A percentile compares a stretch with the other conserved stretches of the same genome.
phyloP scores from a whole-genome alignment of 2,329 filamentous ascomycete species.

The Neonectria neomacrospora region DNA sequence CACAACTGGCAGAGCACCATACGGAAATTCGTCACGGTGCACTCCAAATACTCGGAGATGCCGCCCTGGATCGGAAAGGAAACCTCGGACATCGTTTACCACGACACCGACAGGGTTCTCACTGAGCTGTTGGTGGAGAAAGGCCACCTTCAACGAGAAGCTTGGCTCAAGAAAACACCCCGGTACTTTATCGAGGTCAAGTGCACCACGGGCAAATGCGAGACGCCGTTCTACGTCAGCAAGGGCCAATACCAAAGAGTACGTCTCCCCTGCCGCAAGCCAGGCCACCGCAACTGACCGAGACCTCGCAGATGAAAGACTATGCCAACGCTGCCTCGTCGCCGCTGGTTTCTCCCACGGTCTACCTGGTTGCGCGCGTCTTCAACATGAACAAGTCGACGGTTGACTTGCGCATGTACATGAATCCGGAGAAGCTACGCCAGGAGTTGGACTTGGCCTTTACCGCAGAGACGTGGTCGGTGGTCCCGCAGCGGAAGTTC shows the following conservation, averaged over 20 bases:
- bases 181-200: constrained; percentile 64
- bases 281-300: neutral
- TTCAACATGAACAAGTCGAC: constrained; percentile 48
- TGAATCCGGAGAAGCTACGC: constrained; percentile 51
- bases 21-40: neutral
- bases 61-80: neutral
- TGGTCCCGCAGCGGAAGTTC: constrained; percentile 19
- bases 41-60: neutral
- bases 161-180: constrained; percentile 46
- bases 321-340: constrained; percentile 18
- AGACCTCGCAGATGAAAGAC: constrained; percentile 38
- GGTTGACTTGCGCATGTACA: constrained; percentile 50
- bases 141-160: constrained; percentile 46
- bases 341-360: constrained; percentile 8
- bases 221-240: constrained; percentile 60
- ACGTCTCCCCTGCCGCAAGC: constrained; percentile 19
- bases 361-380: constrained; percentile 57
- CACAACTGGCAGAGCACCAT: constrained; percentile 1
- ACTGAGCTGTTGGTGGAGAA: constrained; percentile 49
- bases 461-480: constrained; percentile 30
- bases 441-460: constrained; percentile 37
- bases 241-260: constrained; percentile 56
- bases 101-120: constrained; percentile 49
- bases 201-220: constrained; percentile 52
- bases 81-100: constrained; percentile 60